Conservation (phyloP, 108 stramenopile species). For the Epithemia pelagica region DNA sequence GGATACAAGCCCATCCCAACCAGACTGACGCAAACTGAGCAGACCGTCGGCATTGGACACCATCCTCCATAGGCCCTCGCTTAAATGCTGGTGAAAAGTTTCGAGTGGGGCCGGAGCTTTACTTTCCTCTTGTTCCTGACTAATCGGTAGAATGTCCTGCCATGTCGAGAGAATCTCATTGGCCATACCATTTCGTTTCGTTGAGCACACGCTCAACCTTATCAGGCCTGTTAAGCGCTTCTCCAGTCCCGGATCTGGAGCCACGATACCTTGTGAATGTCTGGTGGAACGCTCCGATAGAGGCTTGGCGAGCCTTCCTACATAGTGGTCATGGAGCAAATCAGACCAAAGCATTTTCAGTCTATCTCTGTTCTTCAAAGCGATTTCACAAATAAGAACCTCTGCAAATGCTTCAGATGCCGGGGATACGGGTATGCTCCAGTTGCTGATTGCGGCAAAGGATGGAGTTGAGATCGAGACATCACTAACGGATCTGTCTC, state of each 20-base stretch:
- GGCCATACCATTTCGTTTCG: constrained; percentile 45
- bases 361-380: constrained; percentile 72
- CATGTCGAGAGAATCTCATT: constrained; percentile 50
- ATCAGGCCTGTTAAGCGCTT: constrained; percentile 74
- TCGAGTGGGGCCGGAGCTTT: constrained; percentile 14
- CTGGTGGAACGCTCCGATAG: constrained; percentile 8
- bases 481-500: constrained; percentile 7
- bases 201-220: constrained; percentile 45
- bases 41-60: constrained; percentile 59
- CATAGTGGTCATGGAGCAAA: constrained; percentile 52
- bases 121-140: constrained; percentile 21
- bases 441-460: constrained; percentile 1
- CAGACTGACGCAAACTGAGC: constrained; percentile 32
- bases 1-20: constrained; percentile 66
- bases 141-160: constrained; percentile 36
- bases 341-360: constrained; percentile 57
- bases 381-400: constrained; percentile 75
- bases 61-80: constrained; percentile 77
- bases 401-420: constrained; percentile 83
- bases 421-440: constrained; percentile 48
- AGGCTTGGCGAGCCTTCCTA: constrained; percentile 10
- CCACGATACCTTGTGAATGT: not conserved
- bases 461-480: not conserved
- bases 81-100: constrained; percentile 58
- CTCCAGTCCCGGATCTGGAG: constrained; percentile 59